Evolutionary conservation across 257 asterid genomes (phyloP).

Genomic region (Cynanchum wilfordii): DNA sequence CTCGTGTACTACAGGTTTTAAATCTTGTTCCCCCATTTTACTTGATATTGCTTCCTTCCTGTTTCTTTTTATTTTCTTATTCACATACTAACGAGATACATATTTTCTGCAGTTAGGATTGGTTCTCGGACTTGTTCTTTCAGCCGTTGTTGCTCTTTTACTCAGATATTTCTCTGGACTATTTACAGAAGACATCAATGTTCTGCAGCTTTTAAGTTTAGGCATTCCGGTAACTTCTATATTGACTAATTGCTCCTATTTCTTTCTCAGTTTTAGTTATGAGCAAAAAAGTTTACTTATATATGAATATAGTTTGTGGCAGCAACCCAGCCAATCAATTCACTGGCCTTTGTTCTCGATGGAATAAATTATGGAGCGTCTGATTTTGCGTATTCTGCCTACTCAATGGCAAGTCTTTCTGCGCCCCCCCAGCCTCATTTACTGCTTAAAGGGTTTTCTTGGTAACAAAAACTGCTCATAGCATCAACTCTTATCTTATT

Average conservation of each 20-base stretch:
- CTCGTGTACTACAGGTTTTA: conserved; percentile 44
- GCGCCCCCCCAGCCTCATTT: too few relatives aligned
- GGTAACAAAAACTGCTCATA: too few relatives aligned
- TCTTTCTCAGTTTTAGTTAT: not conserved
- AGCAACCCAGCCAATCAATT: conserved; percentile 44
- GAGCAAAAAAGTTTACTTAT: not conserved
- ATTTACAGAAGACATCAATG: conserved; percentile 29
- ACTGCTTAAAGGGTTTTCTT: too few relatives aligned
- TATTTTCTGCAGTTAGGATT: conserved; percentile 32
- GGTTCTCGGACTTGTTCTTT: conserved; percentile 35
- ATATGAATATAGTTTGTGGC: conserved; percentile 39
- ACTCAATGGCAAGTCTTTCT: conserved; percentile 45
- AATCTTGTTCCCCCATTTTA: not conserved
- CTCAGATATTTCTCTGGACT: conserved; percentile 26
- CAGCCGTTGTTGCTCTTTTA: conserved; percentile 21
- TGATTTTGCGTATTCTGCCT: conserved; percentile 45
- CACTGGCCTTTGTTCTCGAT: conserved; percentile 51
- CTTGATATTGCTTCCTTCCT: not conserved
- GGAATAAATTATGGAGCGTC: conserved; percentile 56
- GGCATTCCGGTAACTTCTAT: conserved; percentile 42
- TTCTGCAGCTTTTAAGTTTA: conserved; percentile 29
- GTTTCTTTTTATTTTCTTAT: not conserved
- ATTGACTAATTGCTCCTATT: not conserved
- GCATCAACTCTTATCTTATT: not conserved
- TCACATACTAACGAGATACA: not conserved